Conservation (phyloP, 2,329 filamentous ascomycete species). For the Bisporella sp. region DNA sequence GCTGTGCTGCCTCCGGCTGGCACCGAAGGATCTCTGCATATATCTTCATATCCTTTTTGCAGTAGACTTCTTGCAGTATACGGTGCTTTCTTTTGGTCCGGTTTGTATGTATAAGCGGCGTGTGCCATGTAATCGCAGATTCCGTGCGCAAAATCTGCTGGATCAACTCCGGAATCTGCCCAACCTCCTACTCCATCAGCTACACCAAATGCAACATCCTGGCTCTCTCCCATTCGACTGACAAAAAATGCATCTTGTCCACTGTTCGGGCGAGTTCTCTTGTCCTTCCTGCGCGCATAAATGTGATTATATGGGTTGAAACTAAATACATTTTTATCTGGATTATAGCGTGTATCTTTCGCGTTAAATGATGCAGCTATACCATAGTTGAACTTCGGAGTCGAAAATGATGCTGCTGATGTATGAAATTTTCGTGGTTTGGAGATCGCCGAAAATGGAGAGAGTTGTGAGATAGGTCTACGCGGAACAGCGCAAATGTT, state of each 20-base stretch:
- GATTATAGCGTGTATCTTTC: constrained; percentile 63
- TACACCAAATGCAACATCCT: constrained; percentile 75
- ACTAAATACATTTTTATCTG: constrained; percentile 62
- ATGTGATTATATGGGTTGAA: constrained; percentile 59
- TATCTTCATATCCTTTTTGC: constrained; percentile 75
- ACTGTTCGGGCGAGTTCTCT: constrained; percentile 62
- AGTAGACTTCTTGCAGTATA: constrained; percentile 65
- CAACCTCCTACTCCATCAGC: constrained; percentile 95
- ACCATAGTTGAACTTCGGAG: constrained; percentile 50
- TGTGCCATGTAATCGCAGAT: constrained; percentile 90
- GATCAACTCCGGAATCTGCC: constrained; percentile 87
- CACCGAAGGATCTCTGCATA: constrained; percentile 67
- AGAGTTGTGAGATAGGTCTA: neutral
- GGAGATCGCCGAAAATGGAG: neutral
- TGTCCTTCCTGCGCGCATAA: constrained; percentile 45
- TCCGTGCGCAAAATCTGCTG: constrained; percentile 90
- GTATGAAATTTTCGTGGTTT: constrained; percentile 15
- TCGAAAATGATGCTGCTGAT: constrained; percentile 12
- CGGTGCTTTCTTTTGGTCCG: constrained; percentile 22
- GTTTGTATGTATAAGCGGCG: constrained; percentile 43
- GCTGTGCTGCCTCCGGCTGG: constrained; percentile 86
- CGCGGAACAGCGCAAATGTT: neutral
- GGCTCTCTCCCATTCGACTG: constrained; percentile 64
- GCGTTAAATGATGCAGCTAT: constrained; percentile 69
- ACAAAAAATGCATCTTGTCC: constrained; percentile 98